phyloP scores from a whole-genome alignment of 148 eudicot genomes.

The Chenopodium album region DNA sequence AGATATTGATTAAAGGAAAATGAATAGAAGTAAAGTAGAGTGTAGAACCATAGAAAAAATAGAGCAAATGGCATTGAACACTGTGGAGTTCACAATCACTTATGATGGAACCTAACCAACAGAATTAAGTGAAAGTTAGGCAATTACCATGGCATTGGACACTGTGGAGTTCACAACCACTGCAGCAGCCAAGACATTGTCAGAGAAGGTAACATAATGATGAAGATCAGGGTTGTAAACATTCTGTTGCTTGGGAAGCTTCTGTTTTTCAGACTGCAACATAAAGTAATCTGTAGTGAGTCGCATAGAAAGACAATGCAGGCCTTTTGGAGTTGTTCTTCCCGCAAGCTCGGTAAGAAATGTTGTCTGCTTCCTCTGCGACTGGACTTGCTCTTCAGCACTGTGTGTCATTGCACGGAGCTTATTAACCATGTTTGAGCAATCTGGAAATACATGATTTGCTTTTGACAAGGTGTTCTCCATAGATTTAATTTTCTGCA shows the following conservation, averaged over 20 bases:
- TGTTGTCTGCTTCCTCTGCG: conserved; percentile 51
- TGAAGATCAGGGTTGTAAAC: conserved; percentile 48
- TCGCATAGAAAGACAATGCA: conserved; percentile 97
- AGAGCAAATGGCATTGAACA: no score
- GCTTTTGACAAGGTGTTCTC: conserved; percentile 73
- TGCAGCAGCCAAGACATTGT: conserved; percentile 86
- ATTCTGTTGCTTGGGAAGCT: conserved; percentile 55
- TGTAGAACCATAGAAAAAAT: no score
- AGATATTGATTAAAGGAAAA: neutral
- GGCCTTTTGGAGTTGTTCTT: conserved; percentile 93
- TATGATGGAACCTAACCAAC: neutral
- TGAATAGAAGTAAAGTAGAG: no score
- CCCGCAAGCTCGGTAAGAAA: conserved; percentile 79
- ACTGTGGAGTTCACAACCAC: conserved; percentile 91
- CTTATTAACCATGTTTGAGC: conserved; percentile 65
- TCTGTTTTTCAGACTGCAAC: conserved; percentile 51
- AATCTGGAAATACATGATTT: conserved; percentile 63
- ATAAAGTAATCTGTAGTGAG: conserved; percentile 76
- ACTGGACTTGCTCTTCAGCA: conserved; percentile 69
- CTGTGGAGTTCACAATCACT: neutral
- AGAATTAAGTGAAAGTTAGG: conserved; percentile 10
- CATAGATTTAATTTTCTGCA: conserved; percentile 65
- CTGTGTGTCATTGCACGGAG: conserved; percentile 85
- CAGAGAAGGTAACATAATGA: conserved; percentile 87
- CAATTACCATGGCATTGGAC: conserved; percentile 62